Evolutionary conservation across 495 filamentous ascomycete genomes (phyloP).

Genomic region (Penicillium pulvis): DNA sequence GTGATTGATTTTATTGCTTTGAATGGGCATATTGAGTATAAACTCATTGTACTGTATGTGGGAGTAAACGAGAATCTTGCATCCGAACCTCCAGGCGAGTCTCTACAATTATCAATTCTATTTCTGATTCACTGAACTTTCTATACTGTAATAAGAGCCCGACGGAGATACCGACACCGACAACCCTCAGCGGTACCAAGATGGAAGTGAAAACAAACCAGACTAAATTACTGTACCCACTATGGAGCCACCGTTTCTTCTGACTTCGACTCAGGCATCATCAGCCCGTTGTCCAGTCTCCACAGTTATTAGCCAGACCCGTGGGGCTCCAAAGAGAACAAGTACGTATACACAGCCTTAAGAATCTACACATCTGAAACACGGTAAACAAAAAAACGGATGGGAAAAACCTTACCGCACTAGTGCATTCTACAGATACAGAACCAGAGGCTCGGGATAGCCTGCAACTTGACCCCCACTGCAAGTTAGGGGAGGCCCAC

Average conservation of each 20-base stretch:
- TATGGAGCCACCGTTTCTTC: background rate
- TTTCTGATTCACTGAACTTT: background rate
- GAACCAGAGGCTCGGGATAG: background rate
- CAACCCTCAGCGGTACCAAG: background rate
- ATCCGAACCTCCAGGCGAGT: background rate
- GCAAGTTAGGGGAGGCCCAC: background rate
- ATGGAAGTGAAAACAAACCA: background rate
- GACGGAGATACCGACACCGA: background rate
- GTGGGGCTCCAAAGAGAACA: background rate
- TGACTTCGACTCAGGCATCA: background rate
- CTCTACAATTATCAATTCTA: background rate
- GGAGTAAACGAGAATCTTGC: slow-evolving; percentile 4
- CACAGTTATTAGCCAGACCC: background rate
- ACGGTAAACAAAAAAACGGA: background rate
- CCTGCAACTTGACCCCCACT: background rate
- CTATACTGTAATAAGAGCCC: background rate
- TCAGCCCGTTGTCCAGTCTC: background rate
- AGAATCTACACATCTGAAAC: background rate
- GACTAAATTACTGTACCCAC: background rate
- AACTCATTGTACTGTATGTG: background rate
- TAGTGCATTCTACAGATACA: background rate
- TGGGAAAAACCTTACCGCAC: background rate
- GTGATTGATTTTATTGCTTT: background rate
- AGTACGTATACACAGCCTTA: background rate
- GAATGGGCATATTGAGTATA: background rate